Conservation (phyloP, 108 stramenopile species). For the Fragilaria radians region DNA sequence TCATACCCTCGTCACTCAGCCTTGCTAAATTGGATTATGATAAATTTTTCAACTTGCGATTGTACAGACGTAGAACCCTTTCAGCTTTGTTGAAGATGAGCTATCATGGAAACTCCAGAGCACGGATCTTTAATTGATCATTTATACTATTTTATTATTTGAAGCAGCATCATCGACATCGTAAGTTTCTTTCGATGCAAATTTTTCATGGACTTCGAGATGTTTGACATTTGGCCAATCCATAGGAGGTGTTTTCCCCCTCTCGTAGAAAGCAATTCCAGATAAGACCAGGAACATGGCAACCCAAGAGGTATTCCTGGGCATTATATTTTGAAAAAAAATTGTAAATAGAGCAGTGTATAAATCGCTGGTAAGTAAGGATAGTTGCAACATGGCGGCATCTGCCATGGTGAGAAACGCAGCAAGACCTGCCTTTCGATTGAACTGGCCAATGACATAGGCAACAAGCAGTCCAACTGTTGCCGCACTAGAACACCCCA, state of each 20-base stretch:
- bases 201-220: background rate
- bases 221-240: background rate
- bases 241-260: constrained; percentile 28
- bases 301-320: constrained; percentile 54
- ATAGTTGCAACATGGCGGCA: constrained; percentile 36
- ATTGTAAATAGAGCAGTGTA: constrained; percentile 70
- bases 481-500: background rate
- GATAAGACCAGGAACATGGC: constrained; percentile 47
- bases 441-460: background rate
- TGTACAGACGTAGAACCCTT: too few species aligned
- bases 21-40: too few species aligned
- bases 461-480: background rate
- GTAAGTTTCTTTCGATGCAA: background rate
- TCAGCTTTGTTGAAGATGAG: too few species aligned
- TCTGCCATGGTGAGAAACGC: constrained; percentile 37
- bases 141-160: background rate
- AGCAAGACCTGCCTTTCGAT: constrained; percentile 14
- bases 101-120: too few species aligned
- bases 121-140: too few species aligned
- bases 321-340: constrained; percentile 41
- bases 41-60: too few species aligned
- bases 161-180: background rate
- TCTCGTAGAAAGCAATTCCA: constrained; percentile 71
- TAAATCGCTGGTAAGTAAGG: constrained; percentile 75
- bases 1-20: too few species aligned